These are phyloP conservation scores for Pulveroboletus sp. DNA, from an alignment of 768 basidiomycete genomes.

Conservation along the genomic window DNA sequence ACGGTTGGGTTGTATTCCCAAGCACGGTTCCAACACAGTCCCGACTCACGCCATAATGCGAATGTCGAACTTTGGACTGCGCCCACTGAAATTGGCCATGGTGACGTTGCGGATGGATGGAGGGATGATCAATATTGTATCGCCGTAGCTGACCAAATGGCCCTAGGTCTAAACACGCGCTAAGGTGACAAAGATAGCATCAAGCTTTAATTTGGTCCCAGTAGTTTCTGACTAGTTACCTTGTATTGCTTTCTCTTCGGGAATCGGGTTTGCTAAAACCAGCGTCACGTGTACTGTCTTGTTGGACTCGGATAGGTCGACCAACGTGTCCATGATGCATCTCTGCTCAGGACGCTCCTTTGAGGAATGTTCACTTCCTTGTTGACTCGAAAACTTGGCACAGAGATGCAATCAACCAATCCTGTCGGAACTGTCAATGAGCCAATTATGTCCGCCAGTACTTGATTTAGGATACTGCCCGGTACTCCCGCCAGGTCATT, in stretches of 20 bases:
- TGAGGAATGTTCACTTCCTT: too few relatives aligned
- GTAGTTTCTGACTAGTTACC: neutral
- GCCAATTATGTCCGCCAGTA: too few relatives aligned
- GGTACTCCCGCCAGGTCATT: too few relatives aligned
- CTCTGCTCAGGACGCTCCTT: too few relatives aligned
- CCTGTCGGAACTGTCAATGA: too few relatives aligned
- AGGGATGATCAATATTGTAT: constrained; percentile 63
- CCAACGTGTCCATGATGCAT: too few relatives aligned
- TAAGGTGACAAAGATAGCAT: constrained; percentile 12
- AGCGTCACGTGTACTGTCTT: too few relatives aligned
- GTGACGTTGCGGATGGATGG: constrained; percentile 45
- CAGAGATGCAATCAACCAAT: too few relatives aligned
- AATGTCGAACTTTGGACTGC: constrained; percentile 68
- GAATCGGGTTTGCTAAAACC: neutral
- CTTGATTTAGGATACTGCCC: too few relatives aligned
- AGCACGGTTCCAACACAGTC: constrained; percentile 51
- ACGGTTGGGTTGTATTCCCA: constrained; percentile 57
- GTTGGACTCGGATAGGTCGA: too few relatives aligned
- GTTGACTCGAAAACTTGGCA: too few relatives aligned
- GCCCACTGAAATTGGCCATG: constrained; percentile 52
- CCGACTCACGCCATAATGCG: constrained; percentile 54
- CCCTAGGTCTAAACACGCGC: constrained; percentile 32
- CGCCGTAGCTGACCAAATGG: constrained; percentile 61
- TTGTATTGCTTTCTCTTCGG: neutral
- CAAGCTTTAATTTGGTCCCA: constrained; percentile 23